A percentile compares a stretch with the other conserved stretches of the same genome.
Conservation (phyloP, 805 yeast genomes). For the Saturnispora dispora region DNA sequence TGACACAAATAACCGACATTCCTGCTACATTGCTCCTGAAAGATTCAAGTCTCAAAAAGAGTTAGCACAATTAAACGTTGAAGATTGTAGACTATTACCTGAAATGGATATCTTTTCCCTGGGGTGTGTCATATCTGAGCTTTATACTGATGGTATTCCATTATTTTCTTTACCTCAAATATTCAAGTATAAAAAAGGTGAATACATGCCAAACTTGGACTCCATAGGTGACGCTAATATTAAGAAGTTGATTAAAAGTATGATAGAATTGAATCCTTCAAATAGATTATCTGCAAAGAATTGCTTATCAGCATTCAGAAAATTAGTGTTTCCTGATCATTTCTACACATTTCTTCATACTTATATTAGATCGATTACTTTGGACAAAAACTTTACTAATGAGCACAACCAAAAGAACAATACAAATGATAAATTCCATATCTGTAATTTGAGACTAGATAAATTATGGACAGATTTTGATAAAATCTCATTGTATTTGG, state of each 20-base stretch:
- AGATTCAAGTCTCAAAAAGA: slow-evolving; percentile 42
- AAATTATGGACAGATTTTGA: slow-evolving; percentile 53
- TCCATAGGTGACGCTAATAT: slow-evolving; percentile 44
- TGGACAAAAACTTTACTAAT: background rate
- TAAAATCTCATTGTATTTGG: slow-evolving; percentile 34
- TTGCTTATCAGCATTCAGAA: slow-evolving; percentile 43
- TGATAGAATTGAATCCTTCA: slow-evolving; percentile 57
- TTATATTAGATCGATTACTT: slow-evolving; percentile 37
- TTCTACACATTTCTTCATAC: slow-evolving; percentile 64
- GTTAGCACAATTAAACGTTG: slow-evolving; percentile 12
- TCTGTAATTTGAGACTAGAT: slow-evolving; percentile 49
- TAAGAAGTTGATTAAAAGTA: slow-evolving; percentile 45
- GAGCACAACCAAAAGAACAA: background rate
- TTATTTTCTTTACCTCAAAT: slow-evolving; percentile 80
- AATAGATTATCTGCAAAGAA: slow-evolving; percentile 48
- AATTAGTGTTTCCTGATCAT: slow-evolving; percentile 50
- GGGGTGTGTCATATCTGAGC: slow-evolving; percentile 87
- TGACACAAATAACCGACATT: slow-evolving; percentile 79
- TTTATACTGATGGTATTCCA: slow-evolving; percentile 79
- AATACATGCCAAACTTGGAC: slow-evolving; percentile 54
- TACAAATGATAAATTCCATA: slow-evolving; percentile 21
- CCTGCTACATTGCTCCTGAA: slow-evolving; percentile 93
- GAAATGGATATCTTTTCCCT: slow-evolving; percentile 77
- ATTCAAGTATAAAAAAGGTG: slow-evolving; percentile 69
- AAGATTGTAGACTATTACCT: slow-evolving; percentile 33